Base-by-base conservation (phyloP, 805 yeast genomes). In the Myxozyma lipomycoides region DNA sequence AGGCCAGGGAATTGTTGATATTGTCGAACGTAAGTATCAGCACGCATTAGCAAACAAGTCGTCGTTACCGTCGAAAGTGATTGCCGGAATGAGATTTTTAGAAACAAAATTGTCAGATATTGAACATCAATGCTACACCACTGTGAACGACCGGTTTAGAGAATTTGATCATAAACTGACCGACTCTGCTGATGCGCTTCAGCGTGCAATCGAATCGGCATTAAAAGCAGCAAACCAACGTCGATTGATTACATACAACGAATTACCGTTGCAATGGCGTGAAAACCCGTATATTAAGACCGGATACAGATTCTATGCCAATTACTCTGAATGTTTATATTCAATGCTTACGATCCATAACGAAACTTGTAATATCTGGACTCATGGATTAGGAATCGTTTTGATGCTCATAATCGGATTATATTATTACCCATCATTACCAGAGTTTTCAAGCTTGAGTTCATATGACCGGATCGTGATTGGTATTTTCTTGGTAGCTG, bases 311-410 rank as follows among this genome's bases (percentile, higher is more conserved):
- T 93, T 91, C 69, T 81, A 84, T 55, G 71, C 78, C 50, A 75
- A 78, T 37, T 89, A 84, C 63, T 26, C 62, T 4, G 75, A 77
- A 48, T 84, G 93, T 58, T 46, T 84, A 26, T 67, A 73, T 52
- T 79, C 90, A 43, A 71, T 89, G 17, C 76, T 80, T 63, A 65
- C 72, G 43, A 56, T 76, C 60, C 98, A 93, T 69, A 91, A 91
- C 65, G 98, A 91, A 67, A 78, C 95, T 0, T 77, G 85, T 64
- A 93, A 93, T 68, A 89, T 91, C 49, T 91, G 98, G 98, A 78
- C 96, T 0, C 98, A 91, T 70, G 62, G 87, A 12, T 32, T 80
- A 1, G 98, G 97, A 12, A 77, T 84, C 2, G 26, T 79, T 2
- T 61, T 79, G 25, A 69, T 90, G 65, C 45, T 76, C 0, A 83